phyloP scores from a whole-genome alignment of 192 early-diverging fungal genomes.

The Coemansia sp. region DNA sequence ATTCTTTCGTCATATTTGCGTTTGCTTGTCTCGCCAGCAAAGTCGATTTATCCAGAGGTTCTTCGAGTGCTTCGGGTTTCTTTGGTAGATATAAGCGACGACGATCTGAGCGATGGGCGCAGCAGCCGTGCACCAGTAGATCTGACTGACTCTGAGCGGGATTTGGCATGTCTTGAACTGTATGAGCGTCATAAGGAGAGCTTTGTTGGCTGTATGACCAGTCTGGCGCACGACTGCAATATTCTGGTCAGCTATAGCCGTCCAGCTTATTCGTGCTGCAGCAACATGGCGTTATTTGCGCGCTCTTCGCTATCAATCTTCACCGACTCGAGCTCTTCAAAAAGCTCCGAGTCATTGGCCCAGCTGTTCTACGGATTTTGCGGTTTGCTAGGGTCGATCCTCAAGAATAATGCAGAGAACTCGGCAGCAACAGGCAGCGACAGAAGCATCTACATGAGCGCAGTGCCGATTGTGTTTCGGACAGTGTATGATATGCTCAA shows the following conservation, averaged over 20 bases:
- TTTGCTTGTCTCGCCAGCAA: slow-evolving; percentile 31
- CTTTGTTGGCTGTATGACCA: slow-evolving; percentile 24
- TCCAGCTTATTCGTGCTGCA: slow-evolving; percentile 37
- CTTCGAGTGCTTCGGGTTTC: slow-evolving; percentile 26
- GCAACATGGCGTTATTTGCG: slow-evolving; percentile 27
- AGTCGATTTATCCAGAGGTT: slow-evolving; percentile 14
- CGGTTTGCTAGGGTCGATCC: slow-evolving; percentile 39
- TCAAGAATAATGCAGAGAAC: slow-evolving; percentile 24
- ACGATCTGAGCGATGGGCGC: not conserved
- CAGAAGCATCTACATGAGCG: slow-evolving; percentile 21
- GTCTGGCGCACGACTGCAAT: slow-evolving; percentile 35
- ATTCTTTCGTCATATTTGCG: slow-evolving; percentile 25
- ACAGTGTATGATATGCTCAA: slow-evolving; percentile 50
- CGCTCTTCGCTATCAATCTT: slow-evolving; percentile 29
- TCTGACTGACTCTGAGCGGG: slow-evolving; percentile 26
- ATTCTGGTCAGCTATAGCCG: slow-evolving; percentile 37
- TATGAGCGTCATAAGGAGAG: slow-evolving; percentile 28
- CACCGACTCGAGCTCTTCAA: slow-evolving; percentile 10
- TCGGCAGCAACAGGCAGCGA: not conserved
- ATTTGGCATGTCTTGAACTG: slow-evolving; percentile 43
- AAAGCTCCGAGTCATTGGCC: slow-evolving; percentile 32
- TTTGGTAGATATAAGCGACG: slow-evolving; percentile 12
- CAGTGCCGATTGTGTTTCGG: slow-evolving; percentile 30
- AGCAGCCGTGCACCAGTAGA: not conserved
- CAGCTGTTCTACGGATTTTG: slow-evolving; percentile 47